Evolutionary conservation across 441 rosid species (phyloP).

Genomic region (Euphorbia neoarborescens): DNA sequence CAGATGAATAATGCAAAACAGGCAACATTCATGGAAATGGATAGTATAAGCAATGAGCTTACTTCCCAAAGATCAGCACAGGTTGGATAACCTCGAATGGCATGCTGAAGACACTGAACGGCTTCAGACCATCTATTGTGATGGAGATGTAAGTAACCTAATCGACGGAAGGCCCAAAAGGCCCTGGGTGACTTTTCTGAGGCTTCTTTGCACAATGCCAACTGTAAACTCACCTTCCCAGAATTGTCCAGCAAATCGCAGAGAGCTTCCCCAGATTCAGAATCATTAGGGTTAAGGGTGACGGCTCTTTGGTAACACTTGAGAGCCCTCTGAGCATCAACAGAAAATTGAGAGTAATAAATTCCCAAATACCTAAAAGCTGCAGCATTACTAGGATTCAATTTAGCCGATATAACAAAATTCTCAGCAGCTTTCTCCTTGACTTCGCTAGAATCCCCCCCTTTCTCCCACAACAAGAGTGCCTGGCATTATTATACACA

Average conservation of each 20-base stretch:
- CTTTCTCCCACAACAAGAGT: conserved; percentile 51
- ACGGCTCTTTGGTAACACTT: conserved; percentile 89
- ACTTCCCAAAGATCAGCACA: conserved; percentile 87
- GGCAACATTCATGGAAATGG: neutral
- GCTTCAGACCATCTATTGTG: conserved; percentile 78
- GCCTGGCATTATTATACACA: conserved; percentile 39
- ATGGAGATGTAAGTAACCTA: conserved; percentile 71
- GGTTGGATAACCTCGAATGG: conserved; percentile 81
- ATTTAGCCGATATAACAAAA: conserved; percentile 59
- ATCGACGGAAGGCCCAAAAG: conserved; percentile 82
- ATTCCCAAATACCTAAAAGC: conserved; percentile 77
- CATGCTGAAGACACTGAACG: conserved; percentile 81
- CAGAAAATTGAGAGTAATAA: conserved; percentile 42
- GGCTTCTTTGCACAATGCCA: conserved; percentile 65
- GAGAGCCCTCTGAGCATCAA: conserved; percentile 58
- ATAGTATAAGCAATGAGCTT: conserved; percentile 20
- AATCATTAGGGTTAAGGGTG: conserved; percentile 52
- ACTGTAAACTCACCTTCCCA: conserved; percentile 66
- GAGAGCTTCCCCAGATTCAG: conserved; percentile 65
- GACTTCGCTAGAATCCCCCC: conserved; percentile 20
- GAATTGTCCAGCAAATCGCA: conserved; percentile 67
- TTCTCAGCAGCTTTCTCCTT: conserved; percentile 69
- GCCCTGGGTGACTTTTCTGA: conserved; percentile 79
- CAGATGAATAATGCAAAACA: neutral
- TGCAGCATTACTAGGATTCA: conserved; percentile 51